Evolutionary conservation across 2,329 filamentous ascomycete genomes (phyloP), one percentile per base, ranked within the genome.

Genomic region (Trichocomaceae sp.): DNA sequence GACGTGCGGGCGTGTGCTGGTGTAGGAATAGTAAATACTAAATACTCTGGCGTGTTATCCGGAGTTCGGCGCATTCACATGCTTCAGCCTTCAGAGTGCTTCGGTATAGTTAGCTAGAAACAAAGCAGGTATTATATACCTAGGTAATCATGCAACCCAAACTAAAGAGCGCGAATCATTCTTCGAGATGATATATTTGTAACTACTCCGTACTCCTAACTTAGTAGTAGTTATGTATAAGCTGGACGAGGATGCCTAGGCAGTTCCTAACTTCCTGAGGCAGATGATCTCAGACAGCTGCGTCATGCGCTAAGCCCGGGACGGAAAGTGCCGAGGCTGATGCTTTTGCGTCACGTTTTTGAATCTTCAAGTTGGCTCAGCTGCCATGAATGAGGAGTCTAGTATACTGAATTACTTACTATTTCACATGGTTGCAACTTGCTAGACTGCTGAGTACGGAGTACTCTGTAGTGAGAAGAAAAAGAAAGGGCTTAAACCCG

Each of bases 301-400:
- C 39, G 39, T 42, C 39, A 42, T 42, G 39, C 17, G 20, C 55
- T 22, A 19, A 33, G 8, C 58, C 52, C 1, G 4, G 51, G 55
- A 44, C 7, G 57, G 62, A 55, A 63, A 47, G 20, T 62, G 45
- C 62, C 62, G 62, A 64, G 62, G 62, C 52, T 56, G 55, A 12
- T 17, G 13, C 29, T 39, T 20, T 13, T 29, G 6, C 12, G 3
- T 35, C 31, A 15, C 31, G 9, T 35, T 2, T 13, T 35, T 35
- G 10, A 8, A 35, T 35, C 8, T 26, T 26, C 7, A 26, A 7
- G 3, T 7, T 13, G 31, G 2, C 2, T 35, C 29, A 33, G 29
- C 31, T 26, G 2, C 31, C 31, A 35, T 10, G 31, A 35, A 13
- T 29, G 26, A 29, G 26, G 12, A 35, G 31, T 15, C 31, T 3